A percentile compares a stretch with the other conserved stretches of the same genome.
Conservation (phyloP, 2,329 filamentous ascomycete species). For the Cladorrhinum sp. region DNA sequence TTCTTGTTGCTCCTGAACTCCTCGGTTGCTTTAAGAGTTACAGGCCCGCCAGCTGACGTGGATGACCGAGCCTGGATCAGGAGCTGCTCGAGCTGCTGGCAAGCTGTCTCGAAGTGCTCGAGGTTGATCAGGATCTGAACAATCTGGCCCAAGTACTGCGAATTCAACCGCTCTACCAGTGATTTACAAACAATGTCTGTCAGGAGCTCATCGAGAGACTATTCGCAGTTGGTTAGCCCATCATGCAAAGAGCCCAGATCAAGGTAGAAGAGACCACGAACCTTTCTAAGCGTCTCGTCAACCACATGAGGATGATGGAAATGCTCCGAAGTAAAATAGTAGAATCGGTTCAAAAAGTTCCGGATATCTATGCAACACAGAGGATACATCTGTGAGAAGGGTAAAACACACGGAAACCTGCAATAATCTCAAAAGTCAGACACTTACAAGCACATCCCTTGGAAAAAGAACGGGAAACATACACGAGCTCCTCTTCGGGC, state of each 20-base stretch:
- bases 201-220: conserved; percentile 93
- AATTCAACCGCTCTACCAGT: conserved; percentile 80
- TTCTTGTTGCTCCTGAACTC: conserved; percentile 90
- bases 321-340: conserved; percentile 94
- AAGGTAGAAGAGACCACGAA: conserved; percentile 32
- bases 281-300: conserved; percentile 82
- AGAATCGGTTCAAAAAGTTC: conserved; percentile 97
- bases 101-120: conserved; percentile 94
- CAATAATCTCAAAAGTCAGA: conserved; percentile 9
- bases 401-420: conserved; percentile 90
- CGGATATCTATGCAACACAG: conserved; percentile 97
- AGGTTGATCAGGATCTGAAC: conserved; percentile 98
- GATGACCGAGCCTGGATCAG: conserved; percentile 82
- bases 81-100: conserved; percentile 81
- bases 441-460: neutral
- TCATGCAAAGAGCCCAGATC: neutral
- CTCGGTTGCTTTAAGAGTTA: conserved; percentile 78
- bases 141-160: conserved; percentile 94
- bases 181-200: conserved; percentile 88
- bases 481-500: conserved; percentile 70
- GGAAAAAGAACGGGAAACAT: conserved; percentile 34
- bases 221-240: conserved; percentile 8
- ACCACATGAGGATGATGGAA: conserved; percentile 88
- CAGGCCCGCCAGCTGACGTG: conserved; percentile 73
- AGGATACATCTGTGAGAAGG: conserved; percentile 98